Conservation (phyloP, 768 basidiomycete species). For the Suillus discolor region DNA sequence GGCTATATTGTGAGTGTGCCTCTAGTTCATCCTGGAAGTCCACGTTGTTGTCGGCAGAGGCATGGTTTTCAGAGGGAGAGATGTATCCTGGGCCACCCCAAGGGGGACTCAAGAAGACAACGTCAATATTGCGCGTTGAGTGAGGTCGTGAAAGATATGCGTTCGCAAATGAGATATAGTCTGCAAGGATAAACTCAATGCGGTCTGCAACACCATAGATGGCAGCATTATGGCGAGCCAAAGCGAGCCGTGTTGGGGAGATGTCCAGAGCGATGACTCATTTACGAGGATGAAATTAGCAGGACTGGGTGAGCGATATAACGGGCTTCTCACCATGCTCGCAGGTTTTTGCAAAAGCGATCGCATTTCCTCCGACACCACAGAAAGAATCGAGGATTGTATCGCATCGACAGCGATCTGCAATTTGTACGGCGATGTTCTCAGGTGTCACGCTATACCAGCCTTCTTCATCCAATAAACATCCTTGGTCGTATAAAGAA, state of each 20-base stretch:
- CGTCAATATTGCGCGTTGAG: conserved; percentile 65
- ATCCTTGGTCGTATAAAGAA: conserved; percentile 77
- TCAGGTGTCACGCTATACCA: conserved; percentile 99
- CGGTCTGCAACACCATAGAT: conserved; percentile 94
- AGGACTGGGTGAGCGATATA: not conserved
- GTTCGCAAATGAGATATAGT: conserved; percentile 81
- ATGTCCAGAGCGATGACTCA: conserved; percentile 93
- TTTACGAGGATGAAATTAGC: conserved; percentile 6
- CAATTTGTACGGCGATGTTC: conserved; percentile 88
- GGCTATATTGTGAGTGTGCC: conserved; percentile 59
- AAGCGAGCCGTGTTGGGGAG: conserved; percentile 79
- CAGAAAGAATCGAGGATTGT: conserved; percentile 94
- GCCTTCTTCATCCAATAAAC: conserved; percentile 92
- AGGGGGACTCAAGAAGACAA: conserved; percentile 91
- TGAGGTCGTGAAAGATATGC: conserved; percentile 41
- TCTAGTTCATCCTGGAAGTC: conserved; percentile 14
- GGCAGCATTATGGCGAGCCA: conserved; percentile 91
- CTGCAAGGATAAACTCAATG: conserved; percentile 90
- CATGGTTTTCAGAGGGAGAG: conserved; percentile 31
- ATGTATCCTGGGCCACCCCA: conserved; percentile 91
- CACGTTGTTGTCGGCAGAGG: conserved; percentile 4
- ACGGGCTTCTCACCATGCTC: conserved; percentile 68
- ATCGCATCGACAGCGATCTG: conserved; percentile 85
- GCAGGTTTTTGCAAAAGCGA: conserved; percentile 96
- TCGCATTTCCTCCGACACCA: conserved; percentile 96